Conservation (phyloP, 169 alveolate genomes). For the Plasmodium falciparum region DNA sequence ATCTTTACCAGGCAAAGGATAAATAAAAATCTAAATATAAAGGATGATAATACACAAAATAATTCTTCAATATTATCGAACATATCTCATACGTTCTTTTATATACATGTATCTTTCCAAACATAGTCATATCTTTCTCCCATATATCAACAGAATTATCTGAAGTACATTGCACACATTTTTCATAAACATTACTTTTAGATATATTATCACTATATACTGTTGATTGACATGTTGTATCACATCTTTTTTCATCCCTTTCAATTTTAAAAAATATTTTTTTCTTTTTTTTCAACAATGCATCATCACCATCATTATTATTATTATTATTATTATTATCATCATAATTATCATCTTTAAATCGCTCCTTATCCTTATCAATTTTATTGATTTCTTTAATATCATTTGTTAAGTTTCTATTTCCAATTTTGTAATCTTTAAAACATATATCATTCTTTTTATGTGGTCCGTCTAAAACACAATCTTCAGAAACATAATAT, state of each 20-base stretch:
- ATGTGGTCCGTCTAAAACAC: background rate
- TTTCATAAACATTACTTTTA: background rate
- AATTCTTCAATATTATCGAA: slow-evolving; percentile 32
- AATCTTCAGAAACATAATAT: background rate
- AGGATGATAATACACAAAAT: slow-evolving; percentile 54
- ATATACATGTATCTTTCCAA: slow-evolving; percentile 22
- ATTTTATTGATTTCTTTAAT: background rate
- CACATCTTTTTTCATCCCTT: background rate
- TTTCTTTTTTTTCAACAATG: background rate
- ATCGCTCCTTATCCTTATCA: background rate
- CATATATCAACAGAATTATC: background rate
- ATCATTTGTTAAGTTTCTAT: background rate
- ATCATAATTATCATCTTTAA: background rate
- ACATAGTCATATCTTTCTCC: background rate
- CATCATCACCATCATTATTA: background rate
- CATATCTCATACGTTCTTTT: slow-evolving; percentile 37
- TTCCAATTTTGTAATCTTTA: background rate
- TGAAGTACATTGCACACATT: background rate
- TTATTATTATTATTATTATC: background rate
- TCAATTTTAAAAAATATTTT: background rate
- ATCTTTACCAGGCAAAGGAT: slow-evolving; percentile 34
- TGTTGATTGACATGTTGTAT: no score
- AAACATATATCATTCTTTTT: background rate
- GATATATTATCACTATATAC: background rate
- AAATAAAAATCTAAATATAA: slow-evolving; percentile 54